Conservation (phyloP, 2,329 filamentous ascomycete species). For the Colletotrichum horii region DNA sequence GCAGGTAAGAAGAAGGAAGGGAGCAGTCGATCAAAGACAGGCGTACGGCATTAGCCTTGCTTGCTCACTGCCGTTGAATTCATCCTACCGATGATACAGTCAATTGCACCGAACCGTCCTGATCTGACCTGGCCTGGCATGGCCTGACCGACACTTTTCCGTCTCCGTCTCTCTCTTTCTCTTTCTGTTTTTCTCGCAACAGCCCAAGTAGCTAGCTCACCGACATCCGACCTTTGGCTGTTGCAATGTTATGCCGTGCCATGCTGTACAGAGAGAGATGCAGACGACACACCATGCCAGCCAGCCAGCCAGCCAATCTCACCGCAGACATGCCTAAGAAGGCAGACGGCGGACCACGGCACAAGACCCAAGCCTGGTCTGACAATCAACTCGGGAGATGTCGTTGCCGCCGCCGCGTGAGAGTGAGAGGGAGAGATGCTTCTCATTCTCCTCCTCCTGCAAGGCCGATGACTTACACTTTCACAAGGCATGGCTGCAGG, state of each 20-base stretch:
- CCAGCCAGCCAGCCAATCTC: not conserved
- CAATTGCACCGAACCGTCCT: not conserved
- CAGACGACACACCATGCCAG: not conserved
- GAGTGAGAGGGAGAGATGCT: not conserved
- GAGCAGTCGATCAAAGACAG: not conserved
- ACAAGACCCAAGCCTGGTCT: not conserved
- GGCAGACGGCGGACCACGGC: not conserved
- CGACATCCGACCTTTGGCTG: not conserved
- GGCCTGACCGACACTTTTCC: not conserved
- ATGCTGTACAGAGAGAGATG: not conserved
- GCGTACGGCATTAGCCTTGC: not conserved
- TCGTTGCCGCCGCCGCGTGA: not conserved
- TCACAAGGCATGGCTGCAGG: conserved; percentile 10
- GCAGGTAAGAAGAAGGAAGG: not conserved
- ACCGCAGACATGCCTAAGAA: not conserved
- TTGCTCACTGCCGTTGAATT: not conserved
- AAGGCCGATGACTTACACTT: conserved; percentile 5
- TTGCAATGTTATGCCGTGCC: not conserved
- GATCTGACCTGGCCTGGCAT: not conserved
- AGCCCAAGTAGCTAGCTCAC: not conserved
- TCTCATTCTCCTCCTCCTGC: not conserved
- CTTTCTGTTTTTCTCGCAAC: not conserved
- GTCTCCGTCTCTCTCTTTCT: not conserved
- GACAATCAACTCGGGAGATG: not conserved
- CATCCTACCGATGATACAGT: not conserved